A percentile compares a stretch with the other conserved stretches of the same genome.
Conservation (phyloP, 2,329 filamentous ascomycete genomes). For the Aphanocladium album region DNA sequence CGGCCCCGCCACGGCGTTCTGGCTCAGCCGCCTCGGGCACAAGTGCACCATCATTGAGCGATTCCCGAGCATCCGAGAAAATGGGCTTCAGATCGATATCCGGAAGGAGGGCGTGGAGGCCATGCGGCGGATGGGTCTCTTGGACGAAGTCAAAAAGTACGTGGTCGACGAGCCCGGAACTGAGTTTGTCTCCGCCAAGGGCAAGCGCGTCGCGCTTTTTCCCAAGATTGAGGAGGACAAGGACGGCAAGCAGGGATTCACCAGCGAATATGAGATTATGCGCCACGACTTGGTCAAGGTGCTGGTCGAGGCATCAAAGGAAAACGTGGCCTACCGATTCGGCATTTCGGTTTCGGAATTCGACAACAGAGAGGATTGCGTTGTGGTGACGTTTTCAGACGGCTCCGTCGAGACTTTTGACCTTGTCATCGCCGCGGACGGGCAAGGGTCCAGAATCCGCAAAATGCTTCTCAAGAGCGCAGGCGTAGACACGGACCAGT, state of each 20-base stretch:
- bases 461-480: constrained; percentile 27
- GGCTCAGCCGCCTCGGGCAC: constrained; percentile 34
- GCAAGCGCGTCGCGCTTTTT: constrained; percentile 35
- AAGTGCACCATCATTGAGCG: constrained; percentile 40
- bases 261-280: constrained; percentile 57
- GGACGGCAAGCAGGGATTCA: constrained; percentile 34
- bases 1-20: constrained; percentile 38
- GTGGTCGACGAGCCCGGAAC: constrained; percentile 46
- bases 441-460: constrained; percentile 43
- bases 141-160: constrained; percentile 29
- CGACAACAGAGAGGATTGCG: constrained; percentile 20
- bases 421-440: constrained; percentile 47
- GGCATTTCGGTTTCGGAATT: constrained; percentile 22
- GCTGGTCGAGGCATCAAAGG: constrained; percentile 37
- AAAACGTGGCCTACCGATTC: constrained; percentile 24
- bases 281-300: constrained; percentile 48
- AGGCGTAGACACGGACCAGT: not conserved
- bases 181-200: constrained; percentile 37
- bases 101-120: constrained; percentile 36
- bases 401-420: constrained; percentile 41
- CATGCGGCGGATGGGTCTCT: constrained; percentile 35
- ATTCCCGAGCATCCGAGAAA: constrained; percentile 28
- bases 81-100: constrained; percentile 43
- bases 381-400: constrained; percentile 32
- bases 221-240: constrained; percentile 36